Base-by-base conservation (phyloP, 352 stramenopile species). In the Phytophthora tubulina region DNA sequence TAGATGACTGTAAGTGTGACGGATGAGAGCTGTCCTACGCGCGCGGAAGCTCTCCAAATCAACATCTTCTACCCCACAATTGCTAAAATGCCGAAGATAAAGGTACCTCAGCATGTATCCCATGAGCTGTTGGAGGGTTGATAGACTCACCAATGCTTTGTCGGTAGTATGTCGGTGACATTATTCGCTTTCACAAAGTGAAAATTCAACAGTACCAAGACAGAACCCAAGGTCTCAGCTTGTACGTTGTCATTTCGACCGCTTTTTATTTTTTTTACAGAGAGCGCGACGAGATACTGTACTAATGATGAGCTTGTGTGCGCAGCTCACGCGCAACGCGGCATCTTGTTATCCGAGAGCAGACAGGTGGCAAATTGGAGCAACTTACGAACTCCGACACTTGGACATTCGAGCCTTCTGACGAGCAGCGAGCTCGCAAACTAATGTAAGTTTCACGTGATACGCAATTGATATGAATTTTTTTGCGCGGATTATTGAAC, bases 131-230 rank as follows among this genome's bases (percentile, higher is more conserved):
- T 27, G 21, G 21, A 27, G 21, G 21, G 21, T 27, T 27, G 21
- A 27, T 27, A 27, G 21, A 27, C 21, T 27, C 21, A 27, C 21
- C 21, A 27, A 27, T 27, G 21, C 21, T 17, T 4, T 38, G 21
- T 44, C 4, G 39, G 36, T 53, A 95, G 87, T 83, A 80, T 41
- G 81, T 91, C 27, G 88, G 88, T 41, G 88, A 95, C 52, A 76
- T 95, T 42, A 85, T 95, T 62, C 88, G 88, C 6, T 92, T 95
- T 68, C 88, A 95, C 73, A 86, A 88, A 48, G 68, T 93, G 1
- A 71, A 78, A n/a, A 85, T 95, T 42, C 89, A 93, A 44, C 73
- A 79, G 8, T 92, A 86, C 48, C 71, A 84, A 35, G 76, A 86
- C 36, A 80, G 64, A 32, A 72, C 87, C 5, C 87, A 95, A 71